Percentiles rank a stretch among this genome's conserved stretches.
phyloP scores from a whole-genome alignment of 805 yeast species.

The Lachancea kluyveri region DNA sequence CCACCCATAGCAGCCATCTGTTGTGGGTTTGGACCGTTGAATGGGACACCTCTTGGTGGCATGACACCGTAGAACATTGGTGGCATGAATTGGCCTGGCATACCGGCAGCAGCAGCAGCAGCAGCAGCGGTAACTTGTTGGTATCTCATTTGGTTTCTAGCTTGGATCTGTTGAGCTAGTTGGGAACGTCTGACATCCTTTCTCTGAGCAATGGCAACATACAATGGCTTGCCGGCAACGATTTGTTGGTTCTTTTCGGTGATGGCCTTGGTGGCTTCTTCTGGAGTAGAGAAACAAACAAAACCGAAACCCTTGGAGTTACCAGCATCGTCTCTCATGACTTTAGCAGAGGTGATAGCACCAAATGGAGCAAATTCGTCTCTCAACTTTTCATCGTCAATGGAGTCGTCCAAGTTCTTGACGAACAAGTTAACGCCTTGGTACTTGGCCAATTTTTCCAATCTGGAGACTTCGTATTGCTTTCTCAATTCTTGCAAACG shows the following conservation, averaged over 20 bases:
- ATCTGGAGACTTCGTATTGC: slow-evolving; percentile 86
- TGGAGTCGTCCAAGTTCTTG: slow-evolving; percentile 90
- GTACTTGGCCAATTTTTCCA: slow-evolving; percentile 87
- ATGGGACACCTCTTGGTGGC: slow-evolving; percentile 81
- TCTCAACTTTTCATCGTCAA: slow-evolving; percentile 85
- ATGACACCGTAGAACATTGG: slow-evolving; percentile 41
- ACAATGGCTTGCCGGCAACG: slow-evolving; percentile 91
- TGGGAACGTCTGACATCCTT: slow-evolving; percentile 96
- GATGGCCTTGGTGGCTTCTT: slow-evolving; percentile 98
- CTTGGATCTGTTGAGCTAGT: slow-evolving; percentile 95
- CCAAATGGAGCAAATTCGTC: slow-evolving; percentile 94
- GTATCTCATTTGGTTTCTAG: slow-evolving; percentile 96
- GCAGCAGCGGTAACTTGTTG: slow-evolving; percentile 72
- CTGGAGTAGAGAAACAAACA: slow-evolving; percentile 95
- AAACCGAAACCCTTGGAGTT: slow-evolving; percentile 98
- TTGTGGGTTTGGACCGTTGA: slow-evolving; percentile 76
- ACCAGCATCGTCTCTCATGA: slow-evolving; percentile 91
- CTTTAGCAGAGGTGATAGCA: slow-evolving; percentile 90
- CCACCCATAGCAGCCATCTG: slow-evolving; percentile 63
- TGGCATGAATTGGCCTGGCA: slow-evolving; percentile 36
- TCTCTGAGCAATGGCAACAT: slow-evolving; percentile 98
- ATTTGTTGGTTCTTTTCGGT: slow-evolving; percentile 97
- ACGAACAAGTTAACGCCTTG: slow-evolving; percentile 97
- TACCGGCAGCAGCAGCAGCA: slow-evolving; percentile 34
- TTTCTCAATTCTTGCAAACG: slow-evolving; percentile 92